Conservation (phyloP, 177 flowering plant species). For the Vitis hybrid region DNA sequence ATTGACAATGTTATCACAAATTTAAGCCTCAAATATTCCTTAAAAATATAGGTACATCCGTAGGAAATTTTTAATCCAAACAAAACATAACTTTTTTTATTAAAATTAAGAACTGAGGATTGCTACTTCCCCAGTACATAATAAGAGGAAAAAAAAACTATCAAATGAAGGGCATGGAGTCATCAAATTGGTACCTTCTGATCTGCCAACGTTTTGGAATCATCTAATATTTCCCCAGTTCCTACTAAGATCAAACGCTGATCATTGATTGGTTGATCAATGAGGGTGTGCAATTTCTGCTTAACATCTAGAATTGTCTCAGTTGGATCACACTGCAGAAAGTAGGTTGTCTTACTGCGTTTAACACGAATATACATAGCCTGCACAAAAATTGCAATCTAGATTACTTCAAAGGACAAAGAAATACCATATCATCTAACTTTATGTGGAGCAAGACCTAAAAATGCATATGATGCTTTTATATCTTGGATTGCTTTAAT, state of each 20-base stretch:
- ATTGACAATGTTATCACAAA: background rate
- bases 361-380: constrained; percentile 96
- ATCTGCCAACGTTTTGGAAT: constrained; percentile 86
- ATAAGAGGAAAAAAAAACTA: background rate
- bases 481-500: too few relatives aligned
- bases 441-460: too few relatives aligned
- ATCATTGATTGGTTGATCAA: constrained; percentile 67
- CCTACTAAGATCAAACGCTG: constrained; percentile 66
- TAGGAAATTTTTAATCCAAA: background rate
- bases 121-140: background rate
- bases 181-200: constrained; percentile 53
- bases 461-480: too few relatives aligned
- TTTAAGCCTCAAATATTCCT: background rate
- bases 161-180: background rate
- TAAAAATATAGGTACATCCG: background rate
- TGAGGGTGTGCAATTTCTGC: constrained; percentile 65
- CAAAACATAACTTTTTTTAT: too few relatives aligned
- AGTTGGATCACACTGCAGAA: constrained; percentile 85
- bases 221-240: constrained; percentile 65
- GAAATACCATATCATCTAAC: too few relatives aligned
- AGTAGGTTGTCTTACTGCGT: constrained; percentile 89
- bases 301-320: constrained; percentile 75
- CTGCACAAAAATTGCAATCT: constrained; percentile 31
- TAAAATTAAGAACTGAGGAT: background rate
- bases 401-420: too few relatives aligned